Conservation (phyloP, 169 alveolate species). For the Babesia ovis region DNA sequence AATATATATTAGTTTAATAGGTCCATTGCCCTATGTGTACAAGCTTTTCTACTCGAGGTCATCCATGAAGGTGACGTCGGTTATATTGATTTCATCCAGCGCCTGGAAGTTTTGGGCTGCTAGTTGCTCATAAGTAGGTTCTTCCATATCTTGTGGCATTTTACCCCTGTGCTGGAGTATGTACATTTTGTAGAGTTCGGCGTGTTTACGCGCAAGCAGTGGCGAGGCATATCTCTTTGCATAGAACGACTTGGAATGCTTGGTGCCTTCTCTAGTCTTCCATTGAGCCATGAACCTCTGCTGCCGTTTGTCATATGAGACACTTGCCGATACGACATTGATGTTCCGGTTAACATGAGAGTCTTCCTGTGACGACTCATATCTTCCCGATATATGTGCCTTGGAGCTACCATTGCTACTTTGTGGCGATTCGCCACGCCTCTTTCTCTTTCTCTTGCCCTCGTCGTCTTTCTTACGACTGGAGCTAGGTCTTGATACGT, state of each 20-base stretch:
- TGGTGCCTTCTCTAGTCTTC: conserved; percentile 79
- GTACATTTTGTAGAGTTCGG: conserved; percentile 68
- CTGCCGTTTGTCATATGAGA: conserved; percentile 74
- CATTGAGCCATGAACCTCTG: conserved; percentile 80
- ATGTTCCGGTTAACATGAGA: neutral
- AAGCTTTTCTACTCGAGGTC: conserved; percentile 2
- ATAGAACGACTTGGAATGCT: conserved; percentile 75
- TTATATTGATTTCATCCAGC: conserved; percentile 46
- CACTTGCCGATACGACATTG: conserved; percentile 76
- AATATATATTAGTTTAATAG: neutral
- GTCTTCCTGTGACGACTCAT: conserved; percentile 4
- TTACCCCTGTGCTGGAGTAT: conserved; percentile 52
- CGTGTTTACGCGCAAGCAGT: conserved; percentile 70
- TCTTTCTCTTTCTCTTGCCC: neutral
- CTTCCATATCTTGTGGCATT: conserved; percentile 24
- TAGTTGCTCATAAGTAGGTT: conserved; percentile 68
- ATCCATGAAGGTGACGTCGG: conserved; percentile 26
- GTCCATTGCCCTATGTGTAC: neutral
- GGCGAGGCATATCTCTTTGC: conserved; percentile 70
- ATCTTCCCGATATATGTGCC: conserved; percentile 11
- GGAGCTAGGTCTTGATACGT: neutral
- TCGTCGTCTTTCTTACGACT: conserved; percentile 14
- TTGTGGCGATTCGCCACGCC: conserved; percentile 4
- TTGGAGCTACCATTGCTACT: neutral
- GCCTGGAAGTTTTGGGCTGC: conserved; percentile 63